Evolutionary conservation across 306 rosid species (phyloP).

Genomic region (Aeschynomene evenia): DNA sequence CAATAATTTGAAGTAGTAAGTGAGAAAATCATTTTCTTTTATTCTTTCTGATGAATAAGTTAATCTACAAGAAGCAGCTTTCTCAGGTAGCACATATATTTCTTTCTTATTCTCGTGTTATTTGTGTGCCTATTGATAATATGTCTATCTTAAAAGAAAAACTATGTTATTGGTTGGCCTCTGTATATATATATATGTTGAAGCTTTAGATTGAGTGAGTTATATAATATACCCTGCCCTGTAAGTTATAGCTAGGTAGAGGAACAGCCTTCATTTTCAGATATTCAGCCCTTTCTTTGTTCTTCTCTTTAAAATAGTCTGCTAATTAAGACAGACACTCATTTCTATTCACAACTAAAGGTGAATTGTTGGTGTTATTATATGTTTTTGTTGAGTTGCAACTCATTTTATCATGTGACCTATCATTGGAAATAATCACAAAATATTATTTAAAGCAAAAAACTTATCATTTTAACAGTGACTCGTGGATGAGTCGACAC

Average conservation of each 20-base stretch:
- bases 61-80: slow-evolving; percentile 12
- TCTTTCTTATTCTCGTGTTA: neutral
- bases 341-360: neutral
- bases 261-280: neutral
- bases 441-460: no score
- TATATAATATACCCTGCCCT: no score
- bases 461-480: no score
- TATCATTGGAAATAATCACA: no score
- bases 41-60: slow-evolving; percentile 8
- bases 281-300: neutral
- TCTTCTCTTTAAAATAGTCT: neutral
- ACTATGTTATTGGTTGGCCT: neutral
- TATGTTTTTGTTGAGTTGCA: no score
- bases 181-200: no score
- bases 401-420: neutral
- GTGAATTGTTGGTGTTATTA: neutral
- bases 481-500: no score
- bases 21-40: neutral
- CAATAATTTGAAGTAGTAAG: slow-evolving; percentile 10
- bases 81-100: slow-evolving; percentile 27
- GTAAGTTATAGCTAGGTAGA: no score
- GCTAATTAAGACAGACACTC: neutral
- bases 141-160: neutral
- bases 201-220: neutral
- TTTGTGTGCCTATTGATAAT: neutral